These are phyloP conservation scores for Geranium rotundifolium DNA, from an alignment of 345 rosid species.

Conservation along the genomic window DNA sequence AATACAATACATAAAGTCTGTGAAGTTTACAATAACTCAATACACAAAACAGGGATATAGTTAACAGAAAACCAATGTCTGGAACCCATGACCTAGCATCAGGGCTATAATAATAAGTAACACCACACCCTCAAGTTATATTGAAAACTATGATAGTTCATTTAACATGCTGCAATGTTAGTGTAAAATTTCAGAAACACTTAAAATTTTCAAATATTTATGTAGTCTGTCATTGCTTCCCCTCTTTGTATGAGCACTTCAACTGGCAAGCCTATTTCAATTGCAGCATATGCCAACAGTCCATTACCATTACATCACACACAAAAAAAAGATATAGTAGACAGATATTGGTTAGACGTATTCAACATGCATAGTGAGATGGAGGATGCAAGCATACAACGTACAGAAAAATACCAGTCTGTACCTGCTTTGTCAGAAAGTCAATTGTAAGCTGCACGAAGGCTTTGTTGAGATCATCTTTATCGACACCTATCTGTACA, in stretches of 20 bases:
- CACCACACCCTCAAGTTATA: neutral
- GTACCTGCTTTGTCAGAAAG: conserved; percentile 78
- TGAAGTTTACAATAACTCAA: neutral
- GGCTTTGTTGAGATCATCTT: conserved; percentile 52
- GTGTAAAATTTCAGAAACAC: neutral
- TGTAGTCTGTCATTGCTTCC: neutral
- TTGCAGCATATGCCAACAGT: neutral
- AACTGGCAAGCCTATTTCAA: neutral
- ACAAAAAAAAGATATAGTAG: neutral
- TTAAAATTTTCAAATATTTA: too few species aligned
- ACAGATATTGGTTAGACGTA: neutral
- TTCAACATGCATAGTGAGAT: neutral
- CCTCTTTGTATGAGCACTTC: neutral
- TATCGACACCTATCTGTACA: conserved; percentile 75
- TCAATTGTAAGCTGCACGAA: conserved; percentile 82
- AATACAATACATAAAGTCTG: conserved; percentile 3
- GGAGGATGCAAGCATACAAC: conserved; percentile 4
- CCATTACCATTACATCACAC: neutral
- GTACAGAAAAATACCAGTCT: neutral
- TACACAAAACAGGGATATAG: neutral
- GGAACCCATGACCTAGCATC: too few species aligned
- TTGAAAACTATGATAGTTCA: too few species aligned
- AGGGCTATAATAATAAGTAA: neutral
- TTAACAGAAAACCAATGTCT: neutral
- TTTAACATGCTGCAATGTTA: neutral